These are phyloP conservation scores for Cladosporium oxysporum DNA, from an alignment of 2,329 filamentous ascomycete genomes.

Conservation along the genomic window DNA sequence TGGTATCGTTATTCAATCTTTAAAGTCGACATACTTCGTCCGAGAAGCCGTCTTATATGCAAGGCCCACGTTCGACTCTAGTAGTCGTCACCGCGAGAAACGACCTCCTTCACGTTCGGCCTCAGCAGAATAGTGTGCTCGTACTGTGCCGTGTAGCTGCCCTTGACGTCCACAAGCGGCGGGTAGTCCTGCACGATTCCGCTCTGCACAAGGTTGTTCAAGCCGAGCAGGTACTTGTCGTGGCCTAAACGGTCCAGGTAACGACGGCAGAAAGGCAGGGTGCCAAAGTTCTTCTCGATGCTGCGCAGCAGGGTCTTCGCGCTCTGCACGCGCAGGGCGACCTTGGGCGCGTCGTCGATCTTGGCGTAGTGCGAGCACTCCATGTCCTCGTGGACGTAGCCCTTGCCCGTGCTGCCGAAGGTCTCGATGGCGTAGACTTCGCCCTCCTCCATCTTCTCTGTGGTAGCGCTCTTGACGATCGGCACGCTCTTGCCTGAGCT, in stretches of 20 bases:
- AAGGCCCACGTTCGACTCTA: not conserved
- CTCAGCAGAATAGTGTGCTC: conserved; percentile 55
- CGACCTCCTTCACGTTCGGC: conserved; percentile 45
- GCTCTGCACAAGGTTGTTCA: conserved; percentile 59
- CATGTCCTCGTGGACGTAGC: conserved; percentile 50
- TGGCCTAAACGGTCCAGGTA: conserved; percentile 65
- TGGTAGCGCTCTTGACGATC: conserved; percentile 53
- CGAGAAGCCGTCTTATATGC: not conserved
- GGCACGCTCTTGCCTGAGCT: conserved; percentile 56
- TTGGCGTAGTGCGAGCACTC: conserved; percentile 42
- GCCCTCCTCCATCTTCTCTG: conserved; percentile 60
- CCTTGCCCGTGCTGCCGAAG: conserved; percentile 58
- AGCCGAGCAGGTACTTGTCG: conserved; percentile 59
- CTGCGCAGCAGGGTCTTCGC: conserved; percentile 60
- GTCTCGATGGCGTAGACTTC: conserved; percentile 62
- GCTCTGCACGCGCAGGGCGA: conserved; percentile 48
- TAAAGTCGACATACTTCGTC: not conserved
- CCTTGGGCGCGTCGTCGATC: conserved; percentile 39
- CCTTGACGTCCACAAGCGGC: conserved; percentile 59
- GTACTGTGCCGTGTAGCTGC: conserved; percentile 65
- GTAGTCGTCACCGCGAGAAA: conserved; percentile 37
- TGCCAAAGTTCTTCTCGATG: conserved; percentile 64
- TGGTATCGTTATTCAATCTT: conserved; percentile 16
- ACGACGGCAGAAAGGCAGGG: conserved; percentile 61
- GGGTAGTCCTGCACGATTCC: conserved; percentile 60